Conservation (phyloP, 495 filamentous ascomycete species). For the Penicillium pulvis region DNA sequence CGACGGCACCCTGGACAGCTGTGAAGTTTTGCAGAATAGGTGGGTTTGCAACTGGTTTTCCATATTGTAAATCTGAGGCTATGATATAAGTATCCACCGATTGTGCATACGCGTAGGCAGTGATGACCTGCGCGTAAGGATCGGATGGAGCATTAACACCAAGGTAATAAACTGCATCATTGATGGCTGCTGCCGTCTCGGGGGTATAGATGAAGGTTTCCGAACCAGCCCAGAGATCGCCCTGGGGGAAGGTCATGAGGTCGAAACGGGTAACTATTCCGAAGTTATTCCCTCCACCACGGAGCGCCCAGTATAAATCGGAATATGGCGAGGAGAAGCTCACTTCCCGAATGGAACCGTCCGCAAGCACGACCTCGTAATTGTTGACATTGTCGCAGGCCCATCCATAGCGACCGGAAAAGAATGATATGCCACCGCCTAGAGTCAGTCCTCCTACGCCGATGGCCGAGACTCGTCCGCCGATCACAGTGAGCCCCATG, state of each 20-base stretch:
- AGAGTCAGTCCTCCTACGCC: slow-evolving; percentile 55
- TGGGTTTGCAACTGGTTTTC: slow-evolving; percentile 6
- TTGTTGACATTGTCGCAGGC: slow-evolving; percentile 48
- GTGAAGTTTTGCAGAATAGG: slow-evolving; percentile 5
- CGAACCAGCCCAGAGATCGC: slow-evolving; percentile 18
- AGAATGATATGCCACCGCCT: slow-evolving; percentile 32
- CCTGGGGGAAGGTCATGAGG: slow-evolving; percentile 29
- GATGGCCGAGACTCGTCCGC: slow-evolving; percentile 54
- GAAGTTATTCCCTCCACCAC: slow-evolving; percentile 44
- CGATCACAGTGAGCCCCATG: slow-evolving; percentile 48
- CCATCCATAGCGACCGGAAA: slow-evolving; percentile 46
- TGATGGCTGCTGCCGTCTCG: slow-evolving; percentile 6
- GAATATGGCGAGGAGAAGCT: slow-evolving; percentile 27
- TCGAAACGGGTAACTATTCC: slow-evolving; percentile 42
- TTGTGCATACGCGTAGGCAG: slow-evolving; percentile 4
- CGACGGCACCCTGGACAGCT: slow-evolving; percentile 6
- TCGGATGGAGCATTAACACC: slow-evolving; percentile 1
- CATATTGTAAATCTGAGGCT: slow-evolving; percentile 8
- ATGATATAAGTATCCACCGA: slow-evolving; percentile 4
- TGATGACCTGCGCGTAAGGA: slow-evolving; percentile 6
- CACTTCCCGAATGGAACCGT: slow-evolving; percentile 36
- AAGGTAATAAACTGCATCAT: slow-evolving; percentile 26
- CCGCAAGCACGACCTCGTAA: slow-evolving; percentile 48
- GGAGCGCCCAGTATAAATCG: slow-evolving; percentile 49
- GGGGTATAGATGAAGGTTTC: slow-evolving; percentile 4